Percentiles rank a stretch among this genome's conserved stretches.
Evolutionary conservation across 495 filamentous ascomycete genomes (phyloP).

Genomic region (Sporormia fimetaria): DNA sequence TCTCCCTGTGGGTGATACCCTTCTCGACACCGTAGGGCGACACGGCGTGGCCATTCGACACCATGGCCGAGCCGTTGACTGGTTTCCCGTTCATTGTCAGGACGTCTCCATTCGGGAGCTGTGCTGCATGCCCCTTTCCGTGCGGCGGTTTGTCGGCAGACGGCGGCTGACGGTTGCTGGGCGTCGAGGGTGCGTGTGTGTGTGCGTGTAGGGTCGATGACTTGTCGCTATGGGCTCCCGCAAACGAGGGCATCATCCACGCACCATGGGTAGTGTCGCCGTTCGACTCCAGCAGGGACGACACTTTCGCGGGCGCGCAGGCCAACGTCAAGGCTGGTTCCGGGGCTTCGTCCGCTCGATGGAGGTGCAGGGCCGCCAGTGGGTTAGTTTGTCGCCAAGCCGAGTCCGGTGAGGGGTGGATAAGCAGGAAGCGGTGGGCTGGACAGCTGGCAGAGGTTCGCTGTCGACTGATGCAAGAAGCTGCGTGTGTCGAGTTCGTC

Average conservation of each 20-base stretch:
- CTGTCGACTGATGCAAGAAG: constrained; percentile 15
- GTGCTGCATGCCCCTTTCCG: constrained; percentile 12
- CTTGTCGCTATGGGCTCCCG: constrained; percentile 19
- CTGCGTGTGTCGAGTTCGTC: constrained; percentile 23
- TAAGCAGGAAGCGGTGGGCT: constrained; percentile 1
- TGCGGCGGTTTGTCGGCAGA: constrained; percentile 9
- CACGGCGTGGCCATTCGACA: constrained; percentile 18
- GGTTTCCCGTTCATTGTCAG: constrained; percentile 20
- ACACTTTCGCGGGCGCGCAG: constrained; percentile 7
- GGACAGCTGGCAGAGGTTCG: constrained; percentile 1
- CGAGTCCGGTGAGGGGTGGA: background rate
- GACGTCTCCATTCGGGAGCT: constrained; percentile 20
- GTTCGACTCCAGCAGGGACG: constrained; percentile 1
- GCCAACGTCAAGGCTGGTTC: too few relatives aligned
- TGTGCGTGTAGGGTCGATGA: constrained; percentile 12
- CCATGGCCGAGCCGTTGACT: constrained; percentile 15
- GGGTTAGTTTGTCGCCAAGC: background rate
- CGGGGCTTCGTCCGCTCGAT: too few relatives aligned
- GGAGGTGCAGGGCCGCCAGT: background rate
- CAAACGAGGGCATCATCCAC: constrained; percentile 26
- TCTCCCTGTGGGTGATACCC: constrained; percentile 6
- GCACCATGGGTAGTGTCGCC: constrained; percentile 8
- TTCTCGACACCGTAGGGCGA: constrained; percentile 7
- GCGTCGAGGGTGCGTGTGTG: constrained; percentile 6
- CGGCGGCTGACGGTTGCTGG: constrained; percentile 11